Percentiles rank a stretch among this genome's conserved stretches.
These are phyloP conservation scores for Fusarium dlaminii DNA, from an alignment of 2,329 filamentous ascomycete species.

Conservation along the genomic window DNA sequence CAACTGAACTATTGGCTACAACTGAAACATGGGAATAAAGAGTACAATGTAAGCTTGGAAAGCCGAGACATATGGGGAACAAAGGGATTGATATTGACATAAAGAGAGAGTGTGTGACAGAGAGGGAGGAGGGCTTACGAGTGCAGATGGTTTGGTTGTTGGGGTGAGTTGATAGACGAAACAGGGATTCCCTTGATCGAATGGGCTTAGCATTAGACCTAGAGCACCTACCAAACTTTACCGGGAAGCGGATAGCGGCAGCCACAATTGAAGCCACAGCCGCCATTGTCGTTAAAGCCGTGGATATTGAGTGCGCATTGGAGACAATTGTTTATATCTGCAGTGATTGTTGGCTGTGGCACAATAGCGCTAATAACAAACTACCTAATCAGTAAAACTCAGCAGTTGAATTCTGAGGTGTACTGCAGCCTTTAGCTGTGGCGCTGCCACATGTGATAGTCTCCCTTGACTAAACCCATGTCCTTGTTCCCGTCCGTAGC, in stretches of 20 bases:
- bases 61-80: not conserved
- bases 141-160: conserved; percentile 21
- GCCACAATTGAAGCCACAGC: conserved; percentile 27
- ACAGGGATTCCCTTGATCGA: conserved; percentile 2
- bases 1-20: not conserved
- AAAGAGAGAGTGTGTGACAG: not conserved
- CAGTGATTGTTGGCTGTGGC: not conserved
- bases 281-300: conserved; percentile 14
- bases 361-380: not conserved
- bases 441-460: conserved; percentile 27
- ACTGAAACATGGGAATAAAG: conserved; percentile 14
- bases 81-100: not conserved
- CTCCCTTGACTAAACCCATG: conserved; percentile 1
- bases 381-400: not conserved
- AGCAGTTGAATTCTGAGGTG: not conserved
- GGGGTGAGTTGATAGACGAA: conserved; percentile 14
- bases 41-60: not conserved
- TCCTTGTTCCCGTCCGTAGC: conserved; percentile 12
- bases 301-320: not conserved
- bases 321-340: not conserved
- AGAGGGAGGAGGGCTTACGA: not conserved
- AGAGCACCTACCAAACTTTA: conserved; percentile 1
- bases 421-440: not conserved
- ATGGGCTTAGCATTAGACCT: not conserved
- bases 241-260: conserved; percentile 19